Evolutionary conservation across 1,284 basidiomycete genomes (phyloP).

Genomic region (Ceratorhiza oryzae-sativae): DNA sequence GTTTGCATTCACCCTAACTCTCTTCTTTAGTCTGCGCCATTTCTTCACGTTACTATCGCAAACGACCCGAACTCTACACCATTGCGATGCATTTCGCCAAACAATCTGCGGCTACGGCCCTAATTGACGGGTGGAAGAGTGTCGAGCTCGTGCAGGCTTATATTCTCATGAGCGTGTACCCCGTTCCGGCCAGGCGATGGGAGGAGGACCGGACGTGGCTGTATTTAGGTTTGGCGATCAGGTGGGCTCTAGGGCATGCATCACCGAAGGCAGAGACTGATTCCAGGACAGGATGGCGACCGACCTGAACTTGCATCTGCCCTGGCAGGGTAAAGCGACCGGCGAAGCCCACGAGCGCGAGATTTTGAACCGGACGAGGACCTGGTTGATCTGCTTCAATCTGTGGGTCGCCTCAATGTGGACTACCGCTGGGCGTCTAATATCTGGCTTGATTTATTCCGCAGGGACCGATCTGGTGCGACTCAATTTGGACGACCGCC

Average conservation of each 20-base stretch:
- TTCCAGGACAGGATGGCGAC: slow-evolving; percentile 65
- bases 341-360: slow-evolving; percentile 78
- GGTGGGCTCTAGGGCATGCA: slow-evolving; percentile 52
- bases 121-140: slow-evolving; percentile 83
- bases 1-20: not conserved
- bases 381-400: slow-evolving; percentile 89
- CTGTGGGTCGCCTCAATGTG: slow-evolving; percentile 48
- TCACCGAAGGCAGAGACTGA: not conserved
- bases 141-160: slow-evolving; percentile 75
- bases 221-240: slow-evolving; percentile 79
- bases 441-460: not conserved
- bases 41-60: slow-evolving; percentile 73
- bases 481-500: slow-evolving; percentile 88
- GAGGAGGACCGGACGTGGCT: slow-evolving; percentile 84
- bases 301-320: slow-evolving; percentile 82
- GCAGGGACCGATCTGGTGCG: slow-evolving; percentile 72
- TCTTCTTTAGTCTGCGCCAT: slow-evolving; percentile 74
- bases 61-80: slow-evolving; percentile 80
- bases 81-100: slow-evolving; percentile 89
- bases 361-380: slow-evolving; percentile 76
- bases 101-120: slow-evolving; percentile 76
- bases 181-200: slow-evolving; percentile 78
- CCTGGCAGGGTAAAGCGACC: slow-evolving; percentile 64
- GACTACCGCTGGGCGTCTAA: not conserved
- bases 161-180: slow-evolving; percentile 79